Evolutionary conservation across 805 yeast genomes (phyloP).

Genomic region (Priceomyces carsonii): DNA sequence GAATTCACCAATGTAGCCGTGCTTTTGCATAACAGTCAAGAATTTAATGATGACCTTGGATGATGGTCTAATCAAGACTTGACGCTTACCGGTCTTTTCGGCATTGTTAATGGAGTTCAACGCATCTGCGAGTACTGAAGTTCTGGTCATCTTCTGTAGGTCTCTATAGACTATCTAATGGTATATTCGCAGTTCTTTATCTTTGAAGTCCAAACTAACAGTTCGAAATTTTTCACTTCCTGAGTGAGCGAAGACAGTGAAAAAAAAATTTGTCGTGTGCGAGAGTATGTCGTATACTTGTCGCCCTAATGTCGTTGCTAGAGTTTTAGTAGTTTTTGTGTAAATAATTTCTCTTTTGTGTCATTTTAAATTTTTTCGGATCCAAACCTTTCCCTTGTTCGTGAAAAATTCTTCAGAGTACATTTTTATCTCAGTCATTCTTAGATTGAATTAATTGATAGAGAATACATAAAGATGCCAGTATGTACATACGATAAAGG

Average conservation of each 20-base stretch:
- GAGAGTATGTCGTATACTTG: too few species aligned
- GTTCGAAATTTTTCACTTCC: too few species aligned
- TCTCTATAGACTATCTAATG: neutral
- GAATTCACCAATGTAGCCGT: conserved; percentile 98
- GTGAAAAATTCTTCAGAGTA: conserved; percentile 4
- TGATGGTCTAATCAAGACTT: conserved; percentile 96
- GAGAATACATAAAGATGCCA: conserved; percentile 35
- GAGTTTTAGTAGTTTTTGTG: too few species aligned
- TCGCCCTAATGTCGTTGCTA: too few species aligned
- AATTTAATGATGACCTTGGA: conserved; percentile 98
- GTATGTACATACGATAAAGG: conserved; percentile 29
- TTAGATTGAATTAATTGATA: neutral
- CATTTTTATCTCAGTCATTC: neutral
- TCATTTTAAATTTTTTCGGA: neutral
- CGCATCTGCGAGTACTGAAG: conserved; percentile 98
- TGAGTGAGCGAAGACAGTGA: too few species aligned
- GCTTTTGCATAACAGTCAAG: conserved; percentile 95
- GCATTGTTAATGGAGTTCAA: conserved; percentile 98
- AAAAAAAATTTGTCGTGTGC: too few species aligned
- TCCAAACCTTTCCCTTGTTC: neutral
- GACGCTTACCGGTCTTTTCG: conserved; percentile 99
- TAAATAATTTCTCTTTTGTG: conserved; percentile 1
- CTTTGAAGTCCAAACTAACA: too few species aligned
- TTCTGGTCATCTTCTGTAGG: conserved; percentile 79
- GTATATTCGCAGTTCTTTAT: neutral